A percentile compares a stretch with the other conserved stretches of the same genome.
phyloP scores from a whole-genome alignment of 768 basidiomycete genomes.

The Inosperma sp. region DNA sequence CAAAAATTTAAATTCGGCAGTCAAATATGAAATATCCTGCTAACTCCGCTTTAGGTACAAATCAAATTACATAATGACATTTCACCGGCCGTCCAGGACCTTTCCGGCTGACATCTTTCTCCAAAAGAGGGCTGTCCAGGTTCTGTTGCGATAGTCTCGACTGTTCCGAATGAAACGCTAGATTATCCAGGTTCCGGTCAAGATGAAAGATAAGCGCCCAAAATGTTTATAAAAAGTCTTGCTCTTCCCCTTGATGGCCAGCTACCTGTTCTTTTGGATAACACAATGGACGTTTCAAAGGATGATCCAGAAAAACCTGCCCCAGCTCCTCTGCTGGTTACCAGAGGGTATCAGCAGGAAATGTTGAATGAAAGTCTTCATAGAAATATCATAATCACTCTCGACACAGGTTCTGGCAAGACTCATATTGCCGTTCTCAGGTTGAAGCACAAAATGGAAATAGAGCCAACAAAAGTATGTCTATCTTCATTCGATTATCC shows the following conservation, averaged over 20 bases:
- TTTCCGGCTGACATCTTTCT: too few species aligned
- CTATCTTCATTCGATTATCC: neutral
- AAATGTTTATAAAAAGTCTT: neutral
- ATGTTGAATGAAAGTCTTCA: slow-evolving; percentile 68
- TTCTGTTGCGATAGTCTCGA: too few species aligned
- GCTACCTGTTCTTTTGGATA: too few species aligned
- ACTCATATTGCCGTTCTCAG: slow-evolving; percentile 72
- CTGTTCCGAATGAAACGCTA: too few species aligned
- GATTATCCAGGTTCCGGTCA: too few species aligned
- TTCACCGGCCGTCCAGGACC: too few species aligned
- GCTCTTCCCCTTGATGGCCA: neutral
- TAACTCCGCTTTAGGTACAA: too few species aligned
- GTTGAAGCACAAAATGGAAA: slow-evolving; percentile 64
- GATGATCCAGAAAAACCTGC: neutral
- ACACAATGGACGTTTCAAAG: too few species aligned
- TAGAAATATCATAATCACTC: slow-evolving; percentile 67
- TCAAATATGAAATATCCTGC: too few species aligned
- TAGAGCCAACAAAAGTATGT: slow-evolving; percentile 54
- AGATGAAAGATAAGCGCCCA: slow-evolving; percentile 6
- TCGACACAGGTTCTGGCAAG: slow-evolving; percentile 79
- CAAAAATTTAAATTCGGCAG: too few species aligned
- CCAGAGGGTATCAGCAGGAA: slow-evolving; percentile 70
- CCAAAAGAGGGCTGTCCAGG: too few species aligned
- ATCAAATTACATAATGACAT: too few species aligned
- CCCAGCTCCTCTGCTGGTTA: slow-evolving; percentile 16